These are phyloP conservation scores for Myxozyma mucilagina DNA, from an alignment of 805 yeast species.

Conservation along the genomic window DNA sequence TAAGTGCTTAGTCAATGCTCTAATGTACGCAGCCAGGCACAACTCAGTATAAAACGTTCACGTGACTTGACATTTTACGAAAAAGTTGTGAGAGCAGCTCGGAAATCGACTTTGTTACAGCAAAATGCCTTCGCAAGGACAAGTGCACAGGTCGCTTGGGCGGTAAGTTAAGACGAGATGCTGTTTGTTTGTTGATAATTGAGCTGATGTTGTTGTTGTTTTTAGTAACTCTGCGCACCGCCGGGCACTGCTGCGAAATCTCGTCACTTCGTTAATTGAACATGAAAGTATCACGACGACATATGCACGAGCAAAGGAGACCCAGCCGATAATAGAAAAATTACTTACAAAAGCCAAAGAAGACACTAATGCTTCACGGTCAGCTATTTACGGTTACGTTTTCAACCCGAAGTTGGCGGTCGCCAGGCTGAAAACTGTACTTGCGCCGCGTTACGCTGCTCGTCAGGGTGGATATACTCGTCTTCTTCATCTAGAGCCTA, in stretches of 20 bases:
- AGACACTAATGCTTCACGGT: conserved; percentile 30
- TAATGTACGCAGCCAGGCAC: no score
- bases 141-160: conserved; percentile 27
- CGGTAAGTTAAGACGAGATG: conserved; percentile 10
- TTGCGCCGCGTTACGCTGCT: conserved; percentile 60
- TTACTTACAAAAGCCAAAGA: conserved; percentile 61
- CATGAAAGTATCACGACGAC: conserved; percentile 74
- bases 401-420: conserved; percentile 52
- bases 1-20: neutral
- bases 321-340: conserved; percentile 63
- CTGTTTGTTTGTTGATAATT: neutral
- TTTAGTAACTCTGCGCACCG: conserved; percentile 23
- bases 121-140: conserved; percentile 31
- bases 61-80: no score
- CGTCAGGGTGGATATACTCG: conserved; percentile 86
- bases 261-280: conserved; percentile 66
- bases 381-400: conserved; percentile 45
- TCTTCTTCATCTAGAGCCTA: conserved; percentile 76
- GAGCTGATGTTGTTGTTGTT: neutral
- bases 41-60: no score
- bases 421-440: conserved; percentile 66
- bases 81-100: neutral
- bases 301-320: conserved; percentile 70
- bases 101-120: neutral
- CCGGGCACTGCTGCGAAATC: conserved; percentile 49